Conservation (phyloP, 768 basidiomycete species). For the Mycena rebaudengoi region DNA sequence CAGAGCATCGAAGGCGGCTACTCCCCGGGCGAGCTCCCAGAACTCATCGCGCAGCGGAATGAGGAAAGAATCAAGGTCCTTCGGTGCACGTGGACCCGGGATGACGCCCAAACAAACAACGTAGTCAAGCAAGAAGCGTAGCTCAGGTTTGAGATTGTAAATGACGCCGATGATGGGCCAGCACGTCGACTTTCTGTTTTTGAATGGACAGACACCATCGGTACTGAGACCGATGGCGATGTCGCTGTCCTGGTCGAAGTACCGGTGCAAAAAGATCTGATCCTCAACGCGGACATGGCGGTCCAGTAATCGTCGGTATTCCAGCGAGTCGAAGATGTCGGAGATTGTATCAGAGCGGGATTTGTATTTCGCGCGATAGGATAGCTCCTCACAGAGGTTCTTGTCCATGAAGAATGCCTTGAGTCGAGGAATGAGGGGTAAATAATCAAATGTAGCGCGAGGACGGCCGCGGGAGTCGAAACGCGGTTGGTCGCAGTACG, state of each 20-base stretch:
- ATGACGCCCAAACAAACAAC: conserved; percentile 49
- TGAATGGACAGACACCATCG: conserved; percentile 48
- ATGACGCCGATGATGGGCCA: conserved; percentile 46
- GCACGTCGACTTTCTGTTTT: conserved; percentile 31
- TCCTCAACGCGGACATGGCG: conserved; percentile 35
- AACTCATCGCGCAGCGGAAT: conserved; percentile 46
- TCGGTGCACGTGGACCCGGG: conserved; percentile 49
- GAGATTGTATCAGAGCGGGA: too few relatives aligned
- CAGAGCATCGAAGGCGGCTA: conserved; percentile 36
- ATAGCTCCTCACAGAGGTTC: too few relatives aligned
- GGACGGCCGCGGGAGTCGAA: too few relatives aligned
- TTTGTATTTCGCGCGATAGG: too few relatives aligned
- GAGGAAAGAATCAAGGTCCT: conserved; percentile 49
- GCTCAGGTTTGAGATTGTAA: conserved; percentile 47
- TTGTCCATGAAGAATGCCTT: too few relatives aligned
- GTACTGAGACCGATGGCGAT: conserved; percentile 49
- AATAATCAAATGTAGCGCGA: too few relatives aligned
- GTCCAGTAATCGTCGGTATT: conserved; percentile 33
- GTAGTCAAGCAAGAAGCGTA: conserved; percentile 39
- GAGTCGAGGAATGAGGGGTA: too few relatives aligned
- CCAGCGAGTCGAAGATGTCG: conserved; percentile 44
- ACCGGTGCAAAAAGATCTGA: conserved; percentile 28
- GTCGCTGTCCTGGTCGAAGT: conserved; percentile 44
- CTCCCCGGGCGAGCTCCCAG: conserved; percentile 38
- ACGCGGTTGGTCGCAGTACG: too few relatives aligned